Evolutionary conservation across 108 stramenopile genomes (phyloP).

Genomic region (Cyclotella sp.): DNA sequence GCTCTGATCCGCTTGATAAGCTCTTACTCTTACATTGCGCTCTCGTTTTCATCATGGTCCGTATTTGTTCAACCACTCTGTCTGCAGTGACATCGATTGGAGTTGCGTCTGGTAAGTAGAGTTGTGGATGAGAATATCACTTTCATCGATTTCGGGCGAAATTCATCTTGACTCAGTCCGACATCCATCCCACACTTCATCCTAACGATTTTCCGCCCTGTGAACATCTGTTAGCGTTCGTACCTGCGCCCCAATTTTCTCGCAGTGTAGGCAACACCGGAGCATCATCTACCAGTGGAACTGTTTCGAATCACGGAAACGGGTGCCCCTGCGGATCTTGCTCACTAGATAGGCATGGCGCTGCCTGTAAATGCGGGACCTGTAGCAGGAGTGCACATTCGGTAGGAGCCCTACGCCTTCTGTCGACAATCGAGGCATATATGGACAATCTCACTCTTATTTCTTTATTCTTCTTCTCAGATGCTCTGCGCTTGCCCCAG

Average conservation of each 20-base stretch:
- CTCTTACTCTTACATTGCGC: no score
- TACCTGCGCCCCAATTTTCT: constrained; percentile 10
- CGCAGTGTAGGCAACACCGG: constrained; percentile 21
- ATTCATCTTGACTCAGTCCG: neutral
- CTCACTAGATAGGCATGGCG: constrained; percentile 20
- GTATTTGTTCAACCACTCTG: neutral
- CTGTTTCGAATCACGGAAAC: constrained; percentile 23
- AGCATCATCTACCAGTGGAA: constrained; percentile 14
- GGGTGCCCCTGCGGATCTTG: constrained; percentile 35
- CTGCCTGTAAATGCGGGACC: constrained; percentile 27
- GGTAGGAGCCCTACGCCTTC: neutral
- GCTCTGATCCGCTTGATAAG: no score
- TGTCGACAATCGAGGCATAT: neutral
- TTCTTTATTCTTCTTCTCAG: neutral
- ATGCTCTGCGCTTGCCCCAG: constrained; percentile 30
- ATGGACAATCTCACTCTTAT: neutral
- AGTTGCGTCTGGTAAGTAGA: constrained; percentile 6
- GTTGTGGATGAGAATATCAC: neutral
- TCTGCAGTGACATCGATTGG: neutral
- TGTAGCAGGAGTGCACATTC: constrained; percentile 29
- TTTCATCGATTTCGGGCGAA: neutral
- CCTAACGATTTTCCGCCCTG: neutral
- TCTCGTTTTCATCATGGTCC: neutral
- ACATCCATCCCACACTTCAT: neutral
- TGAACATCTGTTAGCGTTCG: constrained; percentile 7